These are phyloP conservation scores for Tylopilus intermedius DNA, from an alignment of 768 basidiomycete genomes.

Conservation along the genomic window DNA sequence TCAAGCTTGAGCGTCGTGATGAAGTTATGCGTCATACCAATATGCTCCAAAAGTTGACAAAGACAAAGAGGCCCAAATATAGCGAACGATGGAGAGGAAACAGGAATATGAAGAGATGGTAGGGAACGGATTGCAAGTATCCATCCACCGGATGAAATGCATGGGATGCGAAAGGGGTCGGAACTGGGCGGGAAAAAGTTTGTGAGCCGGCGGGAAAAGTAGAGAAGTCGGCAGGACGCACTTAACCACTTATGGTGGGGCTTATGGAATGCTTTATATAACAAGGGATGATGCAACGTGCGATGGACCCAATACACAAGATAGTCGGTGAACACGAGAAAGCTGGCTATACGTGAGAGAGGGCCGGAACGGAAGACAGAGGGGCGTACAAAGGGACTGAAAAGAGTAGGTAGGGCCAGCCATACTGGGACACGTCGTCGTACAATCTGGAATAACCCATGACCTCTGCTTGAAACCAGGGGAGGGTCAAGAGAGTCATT, in stretches of 20 bases:
- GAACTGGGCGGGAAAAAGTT: conserved; percentile 48
- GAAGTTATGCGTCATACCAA: conserved; percentile 47
- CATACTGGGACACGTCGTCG: conserved; percentile 72
- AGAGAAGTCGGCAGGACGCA: conserved; percentile 34
- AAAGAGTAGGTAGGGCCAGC: conserved; percentile 65
- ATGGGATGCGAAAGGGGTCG: conserved; percentile 95
- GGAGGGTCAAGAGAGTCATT: conserved; percentile 82
- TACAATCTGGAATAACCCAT: conserved; percentile 81
- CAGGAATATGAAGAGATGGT: conserved; percentile 85
- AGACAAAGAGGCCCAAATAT: conserved; percentile 82
- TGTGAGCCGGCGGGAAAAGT: conserved; percentile 6
- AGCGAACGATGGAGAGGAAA: conserved; percentile 86
- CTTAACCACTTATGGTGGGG: conserved; percentile 99
- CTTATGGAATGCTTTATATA: conserved; percentile 94
- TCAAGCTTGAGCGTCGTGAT: background rate
- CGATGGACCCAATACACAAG: conserved; percentile 97
- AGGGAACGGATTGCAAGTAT: conserved; percentile 89
- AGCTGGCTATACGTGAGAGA: conserved; percentile 36
- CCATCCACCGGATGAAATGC: conserved; percentile 98
- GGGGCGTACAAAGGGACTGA: conserved; percentile 61
- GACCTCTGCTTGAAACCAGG: conserved; percentile 92
- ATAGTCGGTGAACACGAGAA: conserved; percentile 86
- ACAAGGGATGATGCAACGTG: conserved; percentile 70
- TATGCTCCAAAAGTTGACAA: conserved; percentile 93
- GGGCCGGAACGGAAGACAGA: background rate